These are phyloP conservation scores for Lantana camara DNA, from an alignment of 257 asterid species.

Conservation along the genomic window DNA sequence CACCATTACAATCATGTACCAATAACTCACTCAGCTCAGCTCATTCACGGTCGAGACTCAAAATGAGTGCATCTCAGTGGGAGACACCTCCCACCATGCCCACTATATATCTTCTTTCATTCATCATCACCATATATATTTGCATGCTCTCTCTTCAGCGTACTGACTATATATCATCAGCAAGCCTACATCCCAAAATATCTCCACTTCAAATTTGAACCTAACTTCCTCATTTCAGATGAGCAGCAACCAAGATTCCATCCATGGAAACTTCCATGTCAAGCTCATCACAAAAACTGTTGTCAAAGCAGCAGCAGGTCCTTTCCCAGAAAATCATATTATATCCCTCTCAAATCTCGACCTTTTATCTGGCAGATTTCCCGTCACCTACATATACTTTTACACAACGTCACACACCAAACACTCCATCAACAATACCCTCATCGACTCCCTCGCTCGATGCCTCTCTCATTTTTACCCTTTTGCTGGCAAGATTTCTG, in stretches of 20 bases:
- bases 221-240: neutral
- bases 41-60: too few species aligned
- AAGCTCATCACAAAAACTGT: slow-evolving; percentile 34
- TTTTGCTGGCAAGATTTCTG: slow-evolving; percentile 47
- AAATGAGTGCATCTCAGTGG: too few species aligned
- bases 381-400: slow-evolving; percentile 55
- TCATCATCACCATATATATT: too few species aligned
- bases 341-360: slow-evolving; percentile 64
- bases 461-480: slow-evolving; percentile 58
- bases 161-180: too few species aligned
- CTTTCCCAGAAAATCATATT: slow-evolving; percentile 30
- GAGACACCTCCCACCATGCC: too few species aligned
- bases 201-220: neutral
- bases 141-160: too few species aligned
- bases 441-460: slow-evolving; percentile 44
- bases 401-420: slow-evolving; percentile 22
- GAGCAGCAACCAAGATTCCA: slow-evolving; percentile 26
- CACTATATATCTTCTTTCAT: too few species aligned
- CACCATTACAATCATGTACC: too few species aligned
- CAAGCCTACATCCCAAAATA: neutral
- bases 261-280: slow-evolving; percentile 34
- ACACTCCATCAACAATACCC: slow-evolving; percentile 16
- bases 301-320: slow-evolving; percentile 42
- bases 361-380: slow-evolving; percentile 65
- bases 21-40: too few species aligned